Evolutionary conservation across 345 rosid genomes (phyloP), one percentile per base, ranked within the genome.

Genomic region (Garcia nutans): DNA sequence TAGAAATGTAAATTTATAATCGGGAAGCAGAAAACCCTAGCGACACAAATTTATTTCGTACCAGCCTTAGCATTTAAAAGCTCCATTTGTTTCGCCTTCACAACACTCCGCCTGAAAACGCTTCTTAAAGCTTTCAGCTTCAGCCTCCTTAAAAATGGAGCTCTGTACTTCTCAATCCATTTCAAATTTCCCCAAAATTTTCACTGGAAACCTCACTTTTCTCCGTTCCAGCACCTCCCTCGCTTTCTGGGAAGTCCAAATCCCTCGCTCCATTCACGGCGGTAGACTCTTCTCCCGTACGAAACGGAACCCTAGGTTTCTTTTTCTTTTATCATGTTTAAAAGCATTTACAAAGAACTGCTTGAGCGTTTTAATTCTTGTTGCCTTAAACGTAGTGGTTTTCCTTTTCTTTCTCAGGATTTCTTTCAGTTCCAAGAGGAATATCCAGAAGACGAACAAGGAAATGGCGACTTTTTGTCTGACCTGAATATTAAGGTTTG

Each of bases 401-500:
- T 1, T 74, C 20, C 44, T 26, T 2, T 4, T 5, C 62, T 11
- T 72, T 75, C 8, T 28, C 69, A 87, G 96, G 84, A 9, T 72
- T 70, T 58, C 55, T 79, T 19, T 61, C 24, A n/a, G 78, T 80
- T 71, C 87, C 84, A 26, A 87, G 87, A 75, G 45, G 88, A 86
- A 52, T 74, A 82, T 22, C 74, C 83, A 54, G 74, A 56, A 16
- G 84, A 84, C 64, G 86, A 59, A 22, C 87, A 77, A 37, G 41
- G 66, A 23, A 84, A 79, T 24, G 89, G 41, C 41, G 41, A 88
- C 44, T 78, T 94, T 63, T 73, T 90, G 82, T 86, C 87, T 54
- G 84, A 82, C 42, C 72, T 89, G 60, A 85, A 86, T 37, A 23
- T 88, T 33, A 85, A 92, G 98, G 98, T 93, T 75, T 71, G 80